Base-by-base conservation (phyloP, 192 early-diverging fungal species). In the Backusella parvicylindrica region DNA sequence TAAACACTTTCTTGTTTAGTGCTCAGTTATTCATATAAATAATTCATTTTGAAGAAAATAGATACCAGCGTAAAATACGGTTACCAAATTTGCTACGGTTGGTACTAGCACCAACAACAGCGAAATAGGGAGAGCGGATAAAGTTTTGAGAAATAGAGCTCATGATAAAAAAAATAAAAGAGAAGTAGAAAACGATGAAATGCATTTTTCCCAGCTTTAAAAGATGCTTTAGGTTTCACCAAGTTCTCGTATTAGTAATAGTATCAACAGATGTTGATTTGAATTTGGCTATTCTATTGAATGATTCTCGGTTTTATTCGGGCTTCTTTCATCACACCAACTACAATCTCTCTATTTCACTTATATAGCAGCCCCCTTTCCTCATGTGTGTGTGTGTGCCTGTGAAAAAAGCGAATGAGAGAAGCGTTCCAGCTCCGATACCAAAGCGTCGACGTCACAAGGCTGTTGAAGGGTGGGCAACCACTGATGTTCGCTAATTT, bases 1-100 rank as follows among this genome's bases (percentile, higher is more conserved):
- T 81, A 40, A 26, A 23, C 43, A 15, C n/a, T n/a, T n/a, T n/a
- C n/a, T n/a, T n/a, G n/a, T n/a, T n/a, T n/a, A n/a, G n/a, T n/a
- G n/a, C n/a, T n/a, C n/a, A n/a, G n/a, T n/a, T n/a, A n/a, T n/a
- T n/a, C n/a, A n/a, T n/a, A n/a, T n/a, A n/a, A n/a, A n/a, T n/a
- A n/a, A n/a, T n/a, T n/a, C n/a, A 12, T 40, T 26, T 23, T 64
- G 32, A 38, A 32, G 28, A 28, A 28, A 2, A 50, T 21, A 60
- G 21, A n/a, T 91, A 95, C 92, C 93, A 97, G 37, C 84, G 79
- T 32, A 97, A 86, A 11, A 97, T 92, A 72, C 88, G 91, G 87
- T 95, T 93, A 53, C 95, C 95, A 81, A 90, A 95, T 84, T 97
- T 97, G 38, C 87, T 49, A 13, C 79, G 83, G 74, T 93, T 89